Percentiles rank a stretch among this genome's conserved stretches.
These are phyloP conservation scores for Ceratocystis destructans DNA, from an alignment of 2,329 filamentous ascomycete species.

Conservation along the genomic window DNA sequence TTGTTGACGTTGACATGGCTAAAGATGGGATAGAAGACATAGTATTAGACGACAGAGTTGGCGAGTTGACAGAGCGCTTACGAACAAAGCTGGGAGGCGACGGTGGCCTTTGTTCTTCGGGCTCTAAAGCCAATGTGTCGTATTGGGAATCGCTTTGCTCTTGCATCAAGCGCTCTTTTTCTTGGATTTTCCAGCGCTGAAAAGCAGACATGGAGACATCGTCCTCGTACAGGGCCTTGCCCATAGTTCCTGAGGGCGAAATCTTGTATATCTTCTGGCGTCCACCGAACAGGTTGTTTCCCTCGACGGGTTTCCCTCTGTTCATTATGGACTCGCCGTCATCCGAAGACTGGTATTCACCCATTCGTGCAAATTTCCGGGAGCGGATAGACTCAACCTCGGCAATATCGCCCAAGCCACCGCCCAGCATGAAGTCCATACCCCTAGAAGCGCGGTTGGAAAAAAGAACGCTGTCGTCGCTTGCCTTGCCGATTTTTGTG, in stretches of 20 bases:
- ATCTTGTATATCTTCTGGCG: slow-evolving; percentile 93
- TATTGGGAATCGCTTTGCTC: neutral
- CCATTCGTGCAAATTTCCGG: slow-evolving; percentile 43
- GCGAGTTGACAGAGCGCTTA: neutral
- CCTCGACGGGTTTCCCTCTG: slow-evolving; percentile 67
- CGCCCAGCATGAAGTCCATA: slow-evolving; percentile 51
- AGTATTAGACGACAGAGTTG: neutral
- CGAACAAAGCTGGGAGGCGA: slow-evolving; percentile 6
- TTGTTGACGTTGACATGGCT: slow-evolving; percentile 28
- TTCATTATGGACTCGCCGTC: slow-evolving; percentile 77
- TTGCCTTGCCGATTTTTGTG: slow-evolving; percentile 82
- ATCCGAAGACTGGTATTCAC: slow-evolving; percentile 56
- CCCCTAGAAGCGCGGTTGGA: slow-evolving; percentile 63
- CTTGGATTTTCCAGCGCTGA: slow-evolving; percentile 54
- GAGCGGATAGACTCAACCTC: slow-evolving; percentile 73
- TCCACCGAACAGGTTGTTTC: slow-evolving; percentile 87
- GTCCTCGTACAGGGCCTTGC: slow-evolving; percentile 66
- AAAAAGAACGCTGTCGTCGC: slow-evolving; percentile 82
- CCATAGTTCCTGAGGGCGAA: slow-evolving; percentile 42
- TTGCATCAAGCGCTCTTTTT: slow-evolving; percentile 36
- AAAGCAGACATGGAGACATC: slow-evolving; percentile 73
- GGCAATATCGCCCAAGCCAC: slow-evolving; percentile 62
- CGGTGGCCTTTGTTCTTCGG: slow-evolving; percentile 6
- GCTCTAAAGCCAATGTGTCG: neutral
- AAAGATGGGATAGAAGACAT: slow-evolving; percentile 24